Evolutionary conservation across 2,329 filamentous ascomycete genomes (phyloP).

Genomic region (Coleophoma crateriformis): DNA sequence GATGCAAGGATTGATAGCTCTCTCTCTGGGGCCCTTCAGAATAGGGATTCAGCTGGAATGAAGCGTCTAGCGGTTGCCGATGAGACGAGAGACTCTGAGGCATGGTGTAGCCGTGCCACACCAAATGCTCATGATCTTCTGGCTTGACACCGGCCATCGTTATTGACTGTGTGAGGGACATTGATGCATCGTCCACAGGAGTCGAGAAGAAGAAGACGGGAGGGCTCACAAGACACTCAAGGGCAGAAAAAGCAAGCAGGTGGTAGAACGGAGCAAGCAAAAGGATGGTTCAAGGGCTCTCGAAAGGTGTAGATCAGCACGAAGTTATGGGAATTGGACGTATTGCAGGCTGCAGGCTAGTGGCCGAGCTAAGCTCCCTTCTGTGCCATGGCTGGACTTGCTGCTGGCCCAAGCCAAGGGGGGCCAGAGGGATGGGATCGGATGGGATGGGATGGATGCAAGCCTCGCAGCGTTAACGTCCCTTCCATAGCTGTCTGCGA

Average conservation of each 20-base stretch:
- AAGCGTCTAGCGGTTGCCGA: constrained; percentile 19
- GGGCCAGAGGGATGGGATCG: constrained; percentile 11
- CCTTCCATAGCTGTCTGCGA: constrained; percentile 10
- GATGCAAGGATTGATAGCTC: constrained; percentile 24
- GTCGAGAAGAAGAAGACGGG: constrained; percentile 1
- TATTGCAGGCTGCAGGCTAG: constrained; percentile 21
- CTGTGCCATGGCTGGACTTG: constrained; percentile 17
- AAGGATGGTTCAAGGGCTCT: constrained; percentile 14
- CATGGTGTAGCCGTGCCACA: constrained; percentile 26
- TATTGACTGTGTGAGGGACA: constrained; percentile 25
- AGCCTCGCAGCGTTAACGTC: constrained; percentile 22
- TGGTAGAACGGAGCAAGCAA: constrained; percentile 4
- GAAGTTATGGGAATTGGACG: constrained; percentile 14
- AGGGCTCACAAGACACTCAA: not conserved
- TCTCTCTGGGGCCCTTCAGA: constrained; percentile 20
- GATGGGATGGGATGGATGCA: constrained; percentile 6
- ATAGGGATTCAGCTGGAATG: constrained; percentile 17
- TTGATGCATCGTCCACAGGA: constrained; percentile 18
- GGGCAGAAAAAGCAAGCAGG: not conserved
- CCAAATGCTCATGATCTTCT: constrained; percentile 23
- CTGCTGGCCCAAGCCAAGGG: constrained; percentile 2
- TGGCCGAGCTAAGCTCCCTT: constrained; percentile 22
- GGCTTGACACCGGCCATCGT: constrained; percentile 27
- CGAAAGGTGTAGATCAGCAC: constrained; percentile 14
- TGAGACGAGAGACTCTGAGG: constrained; percentile 17